phyloP scores from a whole-genome alignment of 306 rosid species.

The Lablab purpureus region DNA sequence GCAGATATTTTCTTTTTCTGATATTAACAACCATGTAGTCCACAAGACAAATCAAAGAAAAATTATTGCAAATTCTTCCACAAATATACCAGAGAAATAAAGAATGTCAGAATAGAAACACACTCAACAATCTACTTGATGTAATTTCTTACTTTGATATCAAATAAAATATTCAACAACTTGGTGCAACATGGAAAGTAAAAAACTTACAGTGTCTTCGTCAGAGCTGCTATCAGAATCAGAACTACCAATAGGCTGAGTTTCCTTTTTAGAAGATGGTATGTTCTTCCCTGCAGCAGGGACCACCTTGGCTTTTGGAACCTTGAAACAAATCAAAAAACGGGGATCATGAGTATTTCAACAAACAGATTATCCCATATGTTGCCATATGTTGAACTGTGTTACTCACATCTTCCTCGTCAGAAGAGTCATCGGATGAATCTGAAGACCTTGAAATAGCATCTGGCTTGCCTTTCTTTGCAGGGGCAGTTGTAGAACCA shows the following conservation, averaged over 20 bases:
- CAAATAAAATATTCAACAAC: background rate
- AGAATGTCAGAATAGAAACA: background rate
- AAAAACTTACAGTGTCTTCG: slow-evolving; percentile 40
- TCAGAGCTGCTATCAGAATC: slow-evolving; percentile 50
- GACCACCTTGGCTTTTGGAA: slow-evolving; percentile 52
- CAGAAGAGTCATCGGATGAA: slow-evolving; percentile 51
- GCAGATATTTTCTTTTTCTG: slow-evolving; percentile 23
- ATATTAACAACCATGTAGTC: background rate
- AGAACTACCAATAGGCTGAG: slow-evolving; percentile 2
- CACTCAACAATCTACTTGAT: too few species aligned
- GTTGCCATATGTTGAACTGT: background rate
- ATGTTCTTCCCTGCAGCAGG: slow-evolving; percentile 39
- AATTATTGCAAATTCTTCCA: slow-evolving; percentile 15
- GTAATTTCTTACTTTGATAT: too few species aligned
- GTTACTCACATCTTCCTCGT: slow-evolving; percentile 58
- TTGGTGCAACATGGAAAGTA: background rate
- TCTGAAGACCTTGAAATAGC: slow-evolving; percentile 34
- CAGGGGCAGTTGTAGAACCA: background rate
- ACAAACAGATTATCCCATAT: too few species aligned
- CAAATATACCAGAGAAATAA: slow-evolving; percentile 8
- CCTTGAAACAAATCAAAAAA: slow-evolving; percentile 34
- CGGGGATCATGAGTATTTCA: background rate
- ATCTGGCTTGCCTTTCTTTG: slow-evolving; percentile 45
- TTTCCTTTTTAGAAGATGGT: slow-evolving; percentile 37
- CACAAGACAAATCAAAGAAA: background rate